Percentiles rank a stretch among this genome's conserved stretches.
These are phyloP conservation scores for Diplodia scrobiculata DNA, from an alignment of 2,329 filamentous ascomycete species.

Conservation along the genomic window DNA sequence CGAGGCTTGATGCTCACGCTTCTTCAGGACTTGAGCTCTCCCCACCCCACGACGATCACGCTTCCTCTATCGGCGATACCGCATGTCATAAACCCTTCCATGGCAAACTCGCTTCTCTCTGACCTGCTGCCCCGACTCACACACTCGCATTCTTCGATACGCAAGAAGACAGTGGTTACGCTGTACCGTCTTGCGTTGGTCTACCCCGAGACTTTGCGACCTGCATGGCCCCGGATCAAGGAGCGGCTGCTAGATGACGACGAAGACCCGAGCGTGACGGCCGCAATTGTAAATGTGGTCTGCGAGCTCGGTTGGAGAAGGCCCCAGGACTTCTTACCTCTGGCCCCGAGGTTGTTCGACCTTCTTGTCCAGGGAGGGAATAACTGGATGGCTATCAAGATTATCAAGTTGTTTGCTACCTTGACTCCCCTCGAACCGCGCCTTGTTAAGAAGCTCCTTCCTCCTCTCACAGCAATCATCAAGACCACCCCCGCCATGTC, in stretches of 20 bases:
- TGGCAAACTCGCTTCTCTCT: constrained; percentile 84
- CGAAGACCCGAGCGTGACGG: constrained; percentile 90
- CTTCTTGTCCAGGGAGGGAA: constrained; percentile 88
- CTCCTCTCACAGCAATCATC: constrained; percentile 89
- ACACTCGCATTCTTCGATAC: constrained; percentile 80
- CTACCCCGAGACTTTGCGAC: constrained; percentile 90
- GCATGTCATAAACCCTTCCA: constrained; percentile 87
- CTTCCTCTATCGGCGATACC: constrained; percentile 88
- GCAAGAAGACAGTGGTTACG: constrained; percentile 95
- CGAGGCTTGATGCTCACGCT: too few species aligned
- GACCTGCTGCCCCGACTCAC: constrained; percentile 84
- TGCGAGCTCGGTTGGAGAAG: constrained; percentile 94
- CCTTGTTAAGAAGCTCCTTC: constrained; percentile 84
- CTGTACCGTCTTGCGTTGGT: constrained; percentile 90
- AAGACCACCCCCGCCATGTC: constrained; percentile 96
- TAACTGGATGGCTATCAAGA: constrained; percentile 99
- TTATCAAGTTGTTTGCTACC: constrained; percentile 97
- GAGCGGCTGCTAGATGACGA: constrained; percentile 86
- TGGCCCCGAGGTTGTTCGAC: constrained; percentile 90
- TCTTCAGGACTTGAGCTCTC: constrained; percentile 69
- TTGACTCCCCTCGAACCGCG: constrained; percentile 90
- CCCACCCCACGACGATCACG: constrained; percentile 74
- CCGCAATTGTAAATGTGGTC: constrained; percentile 93
- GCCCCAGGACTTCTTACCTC: constrained; percentile 87
- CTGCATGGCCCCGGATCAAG: constrained; percentile 97